Evolutionary conservation across 179 eudicot species (phyloP), one percentile per base, ranked within the genome.

Genomic region (Beta lomatogona): DNA sequence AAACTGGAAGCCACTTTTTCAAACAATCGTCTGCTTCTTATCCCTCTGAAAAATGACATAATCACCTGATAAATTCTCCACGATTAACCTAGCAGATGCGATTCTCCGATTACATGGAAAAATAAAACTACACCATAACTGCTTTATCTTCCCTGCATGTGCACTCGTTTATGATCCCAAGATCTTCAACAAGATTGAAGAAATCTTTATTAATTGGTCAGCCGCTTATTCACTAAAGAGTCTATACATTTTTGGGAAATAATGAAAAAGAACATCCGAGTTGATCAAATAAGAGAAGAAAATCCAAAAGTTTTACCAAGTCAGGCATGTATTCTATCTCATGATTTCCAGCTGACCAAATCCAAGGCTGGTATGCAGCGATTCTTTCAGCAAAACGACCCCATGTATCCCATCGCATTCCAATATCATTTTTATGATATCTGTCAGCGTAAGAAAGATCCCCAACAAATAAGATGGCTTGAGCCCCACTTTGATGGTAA

Each of bases 401-500:
- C 96, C 97, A 96, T 50, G 98, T 79, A 85, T 96, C 99, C 99
- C 99, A 96, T 59, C 99, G 91, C 60, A 90, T 83, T 53, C 95
- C 98, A 83, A 93, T 87, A 81, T 94, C 98, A 87, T 89, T 86
- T 80, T 86, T 80, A 44, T 86, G 63, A 84, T 96, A 93, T 86
- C 92, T 91, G 84, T 96, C 98, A 54, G 99, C 98, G 80, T 96
- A 96, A 55, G 98, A 94, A 76, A 96, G 97, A 88, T 96, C 99
- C 55, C 99, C 99, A 80, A 92, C 97, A 81, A 91, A 94, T 81
- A 96, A 89, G 25, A 96, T 89, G 71, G 97, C 66, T 64, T 96
- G 89, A 22, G 87, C 98, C 36, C 86, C 93, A 78, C 95, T 91
- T 68, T 90, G 84, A 82, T 88, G 90, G 83, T 91, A 91, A 79